phyloP scores from a whole-genome alignment of 1,284 basidiomycete species.

The Pisolithus thermaeus region DNA sequence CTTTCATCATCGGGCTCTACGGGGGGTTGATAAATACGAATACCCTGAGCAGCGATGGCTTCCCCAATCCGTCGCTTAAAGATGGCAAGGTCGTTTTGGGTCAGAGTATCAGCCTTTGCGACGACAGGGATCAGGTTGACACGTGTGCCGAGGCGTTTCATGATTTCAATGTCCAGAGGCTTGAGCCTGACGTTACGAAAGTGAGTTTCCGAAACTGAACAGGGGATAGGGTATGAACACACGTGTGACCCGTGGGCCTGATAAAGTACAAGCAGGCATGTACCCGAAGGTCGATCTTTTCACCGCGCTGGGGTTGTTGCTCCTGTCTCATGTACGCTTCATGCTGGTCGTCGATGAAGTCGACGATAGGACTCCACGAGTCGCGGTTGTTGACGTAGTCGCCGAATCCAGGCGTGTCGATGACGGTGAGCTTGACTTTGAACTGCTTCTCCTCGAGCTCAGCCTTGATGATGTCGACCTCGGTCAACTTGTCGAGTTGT shows the following conservation, averaged over 20 bases:
- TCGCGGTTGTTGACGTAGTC: conserved; percentile 99
- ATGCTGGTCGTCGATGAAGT: conserved; percentile 99
- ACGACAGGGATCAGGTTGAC: conserved; percentile 98
- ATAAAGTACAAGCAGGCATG: conserved; percentile 99
- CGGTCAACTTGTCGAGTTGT: conserved; percentile 98
- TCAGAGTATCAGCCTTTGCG: conserved; percentile 95
- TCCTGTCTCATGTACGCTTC: conserved; percentile 99
- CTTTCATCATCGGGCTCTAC: conserved; percentile 88
- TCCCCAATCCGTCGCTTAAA: conserved; percentile 97
- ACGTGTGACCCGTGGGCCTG: conserved; percentile 94
- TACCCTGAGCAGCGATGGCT: conserved; percentile 86
- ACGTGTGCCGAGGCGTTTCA: conserved; percentile 94
- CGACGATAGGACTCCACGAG: conserved; percentile 96
- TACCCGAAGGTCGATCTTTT: conserved; percentile 94
- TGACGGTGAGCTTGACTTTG: conserved; percentile 98
- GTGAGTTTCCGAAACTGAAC: conserved; percentile 7
- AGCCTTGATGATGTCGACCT: conserved; percentile 95
- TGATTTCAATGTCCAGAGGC: conserved; percentile 98
- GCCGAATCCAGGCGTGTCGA: conserved; percentile 97
- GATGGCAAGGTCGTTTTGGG: conserved; percentile 82
- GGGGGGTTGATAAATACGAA: conserved; percentile 92
- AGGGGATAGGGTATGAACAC: conserved; percentile 28
- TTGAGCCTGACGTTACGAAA: conserved; percentile 60
- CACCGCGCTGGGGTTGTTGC: conserved; percentile 90
- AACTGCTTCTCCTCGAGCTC: conserved; percentile 99